These are phyloP conservation scores for Cucumis sativus DNA, from an alignment of 306 rosid genomes.

Conservation along the genomic window Cucumber_9930_V3 NC_026659.2:25544001-25544500, in stretches of 20 bases:
- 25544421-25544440: background rate
- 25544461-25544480: background rate
- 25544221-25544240: background rate
- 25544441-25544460: background rate
- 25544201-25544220: no score
- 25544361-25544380: background rate
- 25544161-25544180: background rate
- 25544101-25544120: constrained; percentile 32
- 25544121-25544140: constrained; percentile 14
- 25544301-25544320: background rate
- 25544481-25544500: background rate
- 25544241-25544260: background rate
- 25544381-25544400: background rate
- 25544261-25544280: background rate
- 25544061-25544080: constrained; percentile 62
- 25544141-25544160: background rate
- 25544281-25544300: background rate
- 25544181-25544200: background rate
- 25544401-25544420: background rate
- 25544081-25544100: constrained; percentile 75
- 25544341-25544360: no score
- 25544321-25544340: no score
- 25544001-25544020: constrained; percentile 96
- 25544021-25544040: constrained; percentile 95
- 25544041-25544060: constrained; percentile 95